phyloP scores from a whole-genome alignment of 1,284 basidiomycete species.

The Boletus albobrunnescens region DNA sequence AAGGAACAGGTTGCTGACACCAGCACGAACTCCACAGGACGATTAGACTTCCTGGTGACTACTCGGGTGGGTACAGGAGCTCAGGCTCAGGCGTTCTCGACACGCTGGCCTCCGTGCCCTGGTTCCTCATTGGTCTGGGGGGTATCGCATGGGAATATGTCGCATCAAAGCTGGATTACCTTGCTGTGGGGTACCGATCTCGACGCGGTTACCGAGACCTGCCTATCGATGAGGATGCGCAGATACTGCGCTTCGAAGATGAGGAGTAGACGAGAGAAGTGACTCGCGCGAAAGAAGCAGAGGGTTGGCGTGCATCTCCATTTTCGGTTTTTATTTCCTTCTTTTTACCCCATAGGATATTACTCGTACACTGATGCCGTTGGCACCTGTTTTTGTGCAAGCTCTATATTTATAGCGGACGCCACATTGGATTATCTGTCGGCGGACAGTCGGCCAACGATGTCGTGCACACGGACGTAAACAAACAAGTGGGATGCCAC shows the following conservation, averaged over 20 bases:
- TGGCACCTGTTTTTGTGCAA: neutral
- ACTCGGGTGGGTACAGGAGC: constrained; percentile 36
- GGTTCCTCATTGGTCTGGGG: constrained; percentile 77
- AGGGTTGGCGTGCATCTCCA: too few relatives aligned
- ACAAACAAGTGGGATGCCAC: too few relatives aligned
- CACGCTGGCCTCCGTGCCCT: constrained; percentile 80
- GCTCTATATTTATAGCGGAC: neutral
- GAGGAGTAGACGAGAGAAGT: constrained; percentile 46
- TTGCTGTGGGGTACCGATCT: constrained; percentile 42
- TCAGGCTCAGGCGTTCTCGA: constrained; percentile 51
- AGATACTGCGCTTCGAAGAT: constrained; percentile 76
- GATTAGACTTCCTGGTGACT: constrained; percentile 66
- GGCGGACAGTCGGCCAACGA: too few relatives aligned
- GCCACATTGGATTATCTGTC: too few relatives aligned
- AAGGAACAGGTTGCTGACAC: constrained; percentile 7
- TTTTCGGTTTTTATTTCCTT: neutral
- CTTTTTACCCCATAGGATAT: neutral
- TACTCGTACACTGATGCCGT: neutral
- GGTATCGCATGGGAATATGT: constrained; percentile 72
- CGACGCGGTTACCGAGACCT: constrained; percentile 76
- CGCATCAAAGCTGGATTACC: constrained; percentile 42
- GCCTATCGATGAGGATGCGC: constrained; percentile 86
- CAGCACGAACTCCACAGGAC: constrained; percentile 41
- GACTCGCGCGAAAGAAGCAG: too few relatives aligned
- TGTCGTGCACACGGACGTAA: too few relatives aligned